Percentiles rank a stretch among this genome's conserved stretches.
Conservation (phyloP, 345 rosid genomes). For the Psidium friedrichsthalianum region DNA sequence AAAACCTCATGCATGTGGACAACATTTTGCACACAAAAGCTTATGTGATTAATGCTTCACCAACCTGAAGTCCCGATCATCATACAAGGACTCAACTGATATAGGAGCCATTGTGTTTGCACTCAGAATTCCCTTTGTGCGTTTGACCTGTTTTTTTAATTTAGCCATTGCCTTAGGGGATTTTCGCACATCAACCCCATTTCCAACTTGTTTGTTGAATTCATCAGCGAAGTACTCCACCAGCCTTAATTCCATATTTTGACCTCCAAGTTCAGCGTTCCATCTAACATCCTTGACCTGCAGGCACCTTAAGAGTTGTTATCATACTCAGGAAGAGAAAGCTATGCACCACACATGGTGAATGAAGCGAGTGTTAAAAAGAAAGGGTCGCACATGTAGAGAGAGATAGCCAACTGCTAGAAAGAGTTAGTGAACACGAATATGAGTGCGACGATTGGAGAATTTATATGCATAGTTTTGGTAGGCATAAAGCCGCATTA, state of each 20-base stretch:
- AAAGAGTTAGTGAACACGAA: neutral
- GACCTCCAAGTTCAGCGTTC: conserved; percentile 92
- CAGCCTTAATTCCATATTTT: conserved; percentile 72
- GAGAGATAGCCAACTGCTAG: neutral
- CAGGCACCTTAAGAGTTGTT: neutral
- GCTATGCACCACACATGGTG: neutral
- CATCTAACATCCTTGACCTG: conserved; percentile 99
- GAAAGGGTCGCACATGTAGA: neutral
- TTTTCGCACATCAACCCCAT: conserved; percentile 84
- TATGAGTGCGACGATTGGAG: neutral
- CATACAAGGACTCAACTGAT: conserved; percentile 90
- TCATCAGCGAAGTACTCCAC: conserved; percentile 93
- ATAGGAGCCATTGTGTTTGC: conserved; percentile 87
- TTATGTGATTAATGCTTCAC: neutral
- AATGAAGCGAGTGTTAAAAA: neutral
- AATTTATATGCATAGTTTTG: neutral
- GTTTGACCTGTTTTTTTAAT: conserved; percentile 95
- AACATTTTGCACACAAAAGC: neutral
- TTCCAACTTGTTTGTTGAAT: conserved; percentile 84
- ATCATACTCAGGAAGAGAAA: neutral
- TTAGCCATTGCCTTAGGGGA: conserved; percentile 97
- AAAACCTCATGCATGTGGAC: neutral
- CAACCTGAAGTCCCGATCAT: conserved; percentile 92
- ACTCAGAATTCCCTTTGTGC: conserved; percentile 95
- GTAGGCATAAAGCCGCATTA: neutral